Evolutionary conservation across 176 grass and related monocot species (phyloP), one percentile per base, ranked within the genome.

Genomic region (Lolium rigidum): DNA sequence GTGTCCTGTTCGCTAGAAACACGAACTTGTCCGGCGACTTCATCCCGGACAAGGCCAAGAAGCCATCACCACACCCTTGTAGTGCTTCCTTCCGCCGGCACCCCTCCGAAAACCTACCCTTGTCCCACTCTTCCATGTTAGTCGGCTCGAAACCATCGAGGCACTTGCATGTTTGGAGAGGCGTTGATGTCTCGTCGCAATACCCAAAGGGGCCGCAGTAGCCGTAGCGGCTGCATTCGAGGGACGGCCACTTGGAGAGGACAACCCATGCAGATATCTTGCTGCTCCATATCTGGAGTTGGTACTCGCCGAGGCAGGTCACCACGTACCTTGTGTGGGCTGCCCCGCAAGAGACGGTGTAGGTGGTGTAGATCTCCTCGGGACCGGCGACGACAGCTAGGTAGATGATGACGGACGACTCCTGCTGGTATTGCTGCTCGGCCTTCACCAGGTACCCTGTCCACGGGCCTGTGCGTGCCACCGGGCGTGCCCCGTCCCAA

Each of bases 81-180:
- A 83, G 38, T 5, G 38, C 13, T 17, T 48, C 24, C 17, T 10
- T 81, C 9, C 89, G 70, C 0, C 43, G 35, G 50, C 88, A 91
- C 0, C 92, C 88, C 0, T 0, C 4, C 0, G 24, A 50, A 47
- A 85, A 86, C 1, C 20, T 52, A 8, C 88, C 83, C 9, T 0
- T 2, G 35, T 0, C 47, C 87, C 87, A 89, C 2, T 80, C 76
- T 2, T 14, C 58, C 0, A 0, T n/a, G 56, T 18, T 16, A 4
- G 4, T 8, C 1, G 88, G 88, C 50, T 71, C 79, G 50, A 93
- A 93, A 6, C 88, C 86, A 0, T 88, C 50, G 5, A 90, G 64
- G 64, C 92, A 93, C 0, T 43, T 76, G 60, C 92, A 93, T 4
- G 86, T 69, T 11, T 78, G 38, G 7, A 28, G 5, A 13, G 63